Evolutionary conservation across 148 eudicot genomes (phyloP).

Genomic region (Rhododendron henanense): DNA sequence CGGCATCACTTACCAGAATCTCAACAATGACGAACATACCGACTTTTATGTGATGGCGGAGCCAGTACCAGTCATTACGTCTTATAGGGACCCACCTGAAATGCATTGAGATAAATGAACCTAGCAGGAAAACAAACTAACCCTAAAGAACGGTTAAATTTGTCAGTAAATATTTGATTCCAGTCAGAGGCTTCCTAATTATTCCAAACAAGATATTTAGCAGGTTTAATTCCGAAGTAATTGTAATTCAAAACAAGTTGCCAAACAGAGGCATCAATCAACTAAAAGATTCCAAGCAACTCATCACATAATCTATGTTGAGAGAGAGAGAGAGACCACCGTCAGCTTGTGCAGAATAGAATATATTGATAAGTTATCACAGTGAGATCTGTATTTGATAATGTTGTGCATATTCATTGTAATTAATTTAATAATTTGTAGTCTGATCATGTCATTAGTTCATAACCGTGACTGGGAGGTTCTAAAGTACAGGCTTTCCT

Average conservation of each 20-base stretch:
- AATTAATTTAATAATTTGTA: neutral
- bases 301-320: neutral
- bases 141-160: neutral
- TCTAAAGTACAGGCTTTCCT: neutral
- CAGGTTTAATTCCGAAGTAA: neutral
- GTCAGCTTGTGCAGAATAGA: neutral
- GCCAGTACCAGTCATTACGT: slow-evolving; percentile 99
- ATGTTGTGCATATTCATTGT: neutral
- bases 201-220: neutral
- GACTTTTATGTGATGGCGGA: slow-evolving; percentile 96
- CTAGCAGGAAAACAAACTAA: slow-evolving; percentile 6
- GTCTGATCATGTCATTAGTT: neutral
- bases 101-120: slow-evolving; percentile 17
- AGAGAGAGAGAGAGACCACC: neutral
- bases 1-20: slow-evolving; percentile 66
- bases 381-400: neutral
- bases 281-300: neutral
- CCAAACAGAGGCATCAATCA: neutral
- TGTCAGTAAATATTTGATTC: neutral
- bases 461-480: neutral
- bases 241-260: neutral
- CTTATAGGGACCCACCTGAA: slow-evolving; percentile 97
- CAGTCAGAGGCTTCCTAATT: neutral
- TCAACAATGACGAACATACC: slow-evolving; percentile 94
- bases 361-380: neutral